Evolutionary conservation across 1,284 basidiomycete species (phyloP).

Genomic region (Austropuccinia psidii): DNA sequence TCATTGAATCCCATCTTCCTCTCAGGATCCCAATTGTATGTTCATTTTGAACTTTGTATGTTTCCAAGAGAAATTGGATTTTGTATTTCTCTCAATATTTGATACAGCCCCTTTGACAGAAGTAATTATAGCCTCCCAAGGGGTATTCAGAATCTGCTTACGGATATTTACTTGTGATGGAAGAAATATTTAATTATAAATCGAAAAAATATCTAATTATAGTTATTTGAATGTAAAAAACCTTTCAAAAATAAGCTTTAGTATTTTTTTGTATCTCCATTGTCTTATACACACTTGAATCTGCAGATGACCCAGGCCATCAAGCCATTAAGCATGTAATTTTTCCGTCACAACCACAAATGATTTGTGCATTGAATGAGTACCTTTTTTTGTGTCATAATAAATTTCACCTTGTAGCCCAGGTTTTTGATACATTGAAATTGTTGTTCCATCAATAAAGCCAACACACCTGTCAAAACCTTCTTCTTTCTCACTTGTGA

Average conservation of each 20-base stretch:
- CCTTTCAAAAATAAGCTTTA: neutral
- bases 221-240: too few relatives aligned
- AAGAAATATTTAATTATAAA: too few relatives aligned
- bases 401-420: constrained; percentile 4
- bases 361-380: constrained; percentile 10
- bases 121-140: neutral
- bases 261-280: neutral
- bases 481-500: neutral
- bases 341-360: constrained; percentile 14
- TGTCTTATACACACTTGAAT: too few relatives aligned
- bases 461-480: constrained; percentile 10
- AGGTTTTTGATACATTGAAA: neutral
- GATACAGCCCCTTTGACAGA: constrained; percentile 1
- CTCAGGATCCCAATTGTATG: constrained; percentile 19
- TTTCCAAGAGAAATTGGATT: constrained; percentile 15
- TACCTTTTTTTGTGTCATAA: constrained; percentile 5
- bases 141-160: neutral
- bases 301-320: constrained; percentile 12
- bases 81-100: neutral
- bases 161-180: constrained; percentile 1
- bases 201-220: too few relatives aligned
- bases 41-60: neutral
- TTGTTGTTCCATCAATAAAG: too few relatives aligned
- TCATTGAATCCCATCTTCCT: neutral
- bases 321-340: constrained; percentile 7